A percentile compares a stretch with the other conserved stretches of the same genome.
phyloP scores from a whole-genome alignment of 768 basidiomycete species.

The Rhizopogon salebrosus region DNA sequence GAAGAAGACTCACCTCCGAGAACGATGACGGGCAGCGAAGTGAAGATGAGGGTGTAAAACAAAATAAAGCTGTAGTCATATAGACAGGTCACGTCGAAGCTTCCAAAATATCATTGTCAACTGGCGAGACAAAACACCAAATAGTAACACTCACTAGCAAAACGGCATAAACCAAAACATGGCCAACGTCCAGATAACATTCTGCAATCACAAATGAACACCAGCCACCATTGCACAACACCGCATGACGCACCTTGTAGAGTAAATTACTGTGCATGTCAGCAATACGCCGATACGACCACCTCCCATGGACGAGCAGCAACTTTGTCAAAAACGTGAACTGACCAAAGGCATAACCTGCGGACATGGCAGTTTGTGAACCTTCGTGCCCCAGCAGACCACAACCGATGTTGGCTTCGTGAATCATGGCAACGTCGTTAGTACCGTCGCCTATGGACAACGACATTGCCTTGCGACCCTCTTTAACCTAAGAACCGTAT shows the following conservation, averaged over 20 bases:
- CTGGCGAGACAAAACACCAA: neutral
- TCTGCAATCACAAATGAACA: conserved; percentile 37
- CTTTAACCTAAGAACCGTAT: conserved; percentile 64
- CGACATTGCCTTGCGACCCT: conserved; percentile 94
- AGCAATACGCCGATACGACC: conserved; percentile 94
- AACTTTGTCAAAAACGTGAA: conserved; percentile 92
- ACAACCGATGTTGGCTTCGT: conserved; percentile 97
- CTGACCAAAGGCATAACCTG: conserved; percentile 97
- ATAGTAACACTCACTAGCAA: conserved; percentile 55
- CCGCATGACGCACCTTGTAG: conserved; percentile 69
- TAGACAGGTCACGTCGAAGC: conserved; percentile 92
- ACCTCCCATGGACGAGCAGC: conserved; percentile 89
- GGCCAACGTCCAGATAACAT: conserved; percentile 88
- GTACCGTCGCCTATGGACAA: conserved; percentile 95
- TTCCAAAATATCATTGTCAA: conserved; percentile 27
- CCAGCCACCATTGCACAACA: neutral
- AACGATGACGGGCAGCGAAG: conserved; percentile 86
- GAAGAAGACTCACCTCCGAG: conserved; percentile 63
- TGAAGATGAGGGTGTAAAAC: conserved; percentile 89
- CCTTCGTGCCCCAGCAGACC: conserved; percentile 93
- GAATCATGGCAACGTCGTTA: conserved; percentile 99
- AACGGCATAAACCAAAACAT: conserved; percentile 93
- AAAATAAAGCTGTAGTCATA: conserved; percentile 94
- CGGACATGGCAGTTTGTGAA: conserved; percentile 98
- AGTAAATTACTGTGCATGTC: conserved; percentile 99